Conservation (phyloP, 371 early-diverging fungal genomes). For the Funneliformis caledonium region DNA sequence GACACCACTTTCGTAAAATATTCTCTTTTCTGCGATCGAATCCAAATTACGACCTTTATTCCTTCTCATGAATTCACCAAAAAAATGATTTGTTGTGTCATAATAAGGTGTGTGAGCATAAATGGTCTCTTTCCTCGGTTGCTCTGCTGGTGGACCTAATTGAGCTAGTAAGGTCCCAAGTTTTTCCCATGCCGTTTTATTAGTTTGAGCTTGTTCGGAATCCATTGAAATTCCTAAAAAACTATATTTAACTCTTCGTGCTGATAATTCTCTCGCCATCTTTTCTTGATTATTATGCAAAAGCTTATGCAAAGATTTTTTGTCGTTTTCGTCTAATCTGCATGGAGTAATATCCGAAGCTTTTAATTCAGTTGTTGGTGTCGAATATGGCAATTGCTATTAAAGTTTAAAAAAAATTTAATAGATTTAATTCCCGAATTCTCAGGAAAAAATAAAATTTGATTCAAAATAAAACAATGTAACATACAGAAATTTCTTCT, state of each 20-base stretch:
- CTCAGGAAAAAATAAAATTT: background rate
- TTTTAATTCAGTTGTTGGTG: conserved; percentile 16
- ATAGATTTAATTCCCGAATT: background rate
- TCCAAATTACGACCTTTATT: conserved; percentile 70
- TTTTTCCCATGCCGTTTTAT: conserved; percentile 67
- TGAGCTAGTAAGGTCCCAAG: conserved; percentile 84
- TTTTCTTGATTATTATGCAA: conserved; percentile 73
- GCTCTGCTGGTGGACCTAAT: conserved; percentile 80
- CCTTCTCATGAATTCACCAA: conserved; percentile 82
- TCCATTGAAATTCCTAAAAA: background rate
- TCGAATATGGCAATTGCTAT: conserved; percentile 8
- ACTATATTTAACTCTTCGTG: conserved; percentile 46
- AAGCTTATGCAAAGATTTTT: conserved; percentile 68
- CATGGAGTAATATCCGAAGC: background rate
- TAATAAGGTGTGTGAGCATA: conserved; percentile 15
- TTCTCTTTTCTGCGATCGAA: conserved; percentile 62
- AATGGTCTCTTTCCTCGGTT: conserved; percentile 47
- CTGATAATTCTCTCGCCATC: conserved; percentile 64
- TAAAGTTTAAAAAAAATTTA: background rate
- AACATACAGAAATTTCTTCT: conserved; percentile 58
- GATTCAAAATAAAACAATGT: background rate
- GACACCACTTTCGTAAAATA: conserved; percentile 83
- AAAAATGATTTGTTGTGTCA: conserved; percentile 56
- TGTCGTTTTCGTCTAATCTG: conserved; percentile 58
- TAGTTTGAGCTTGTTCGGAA: conserved; percentile 46